Base-by-base conservation (phyloP, 345 rosid genomes). In the Eutrema japonicum region DNA sequence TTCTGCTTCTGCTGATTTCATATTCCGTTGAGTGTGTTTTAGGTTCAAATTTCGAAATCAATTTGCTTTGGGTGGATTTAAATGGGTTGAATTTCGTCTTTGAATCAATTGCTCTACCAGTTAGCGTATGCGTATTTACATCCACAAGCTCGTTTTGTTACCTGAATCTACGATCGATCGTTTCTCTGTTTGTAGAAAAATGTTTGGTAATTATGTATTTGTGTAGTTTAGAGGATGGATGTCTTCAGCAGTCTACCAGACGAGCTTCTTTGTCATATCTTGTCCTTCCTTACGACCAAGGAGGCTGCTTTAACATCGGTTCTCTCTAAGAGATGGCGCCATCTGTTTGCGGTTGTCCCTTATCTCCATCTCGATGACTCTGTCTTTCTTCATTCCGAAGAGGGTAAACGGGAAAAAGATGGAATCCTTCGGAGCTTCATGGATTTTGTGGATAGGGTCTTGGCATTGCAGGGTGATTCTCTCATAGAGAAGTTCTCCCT, bases 381-480 rank as follows among this genome's bases (percentile, higher is more conserved):
- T 37, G 14, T 14, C 8, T 37, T 58, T 37, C n/a, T 58, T 9
- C 12, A 43, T 43, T 27, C 66, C 2, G 66, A 62, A 62, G 40
- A 62, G 27, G 52, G 66, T 43, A 62, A 62, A 4, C 38, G 51
- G 6, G 52, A 43, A 29, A 38, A 10, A 16, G 35, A 43, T 0
- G 69, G 30, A 10, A 18, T 64, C 11, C 6, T 30, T 1, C 45
- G 35, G 43, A 35, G 69, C 29, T 64, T 64, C 4, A 48, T 47
- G 43, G 42, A 29, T 62, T 62, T 62, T n/a, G 51, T 62, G 12
- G 66, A 62, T n/a, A 62, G 51, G 2, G 38, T 62, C 2, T 43
- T 62, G 51, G 52, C 26, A 1, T 5, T 62, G 67, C 67, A 62
- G 5, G 66, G 38, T 7, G 38, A 43, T 43, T 43, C 52, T 62